Conservation (phyloP, 192 early-diverging fungal genomes). For the Backusella luteola region DNA sequence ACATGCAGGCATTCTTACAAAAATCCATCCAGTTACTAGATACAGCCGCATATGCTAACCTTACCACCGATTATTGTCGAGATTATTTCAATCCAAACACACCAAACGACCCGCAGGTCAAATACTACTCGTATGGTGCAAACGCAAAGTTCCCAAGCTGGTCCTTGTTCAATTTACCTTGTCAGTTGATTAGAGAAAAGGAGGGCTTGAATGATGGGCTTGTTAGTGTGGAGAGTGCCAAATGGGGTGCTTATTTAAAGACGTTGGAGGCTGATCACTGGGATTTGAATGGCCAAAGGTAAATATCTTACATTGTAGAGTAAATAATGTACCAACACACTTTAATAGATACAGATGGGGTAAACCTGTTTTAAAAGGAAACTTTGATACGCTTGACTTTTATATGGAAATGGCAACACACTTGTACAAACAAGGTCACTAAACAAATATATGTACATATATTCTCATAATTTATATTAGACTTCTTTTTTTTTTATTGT, state of each 20-base stretch:
- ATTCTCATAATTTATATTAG: background rate
- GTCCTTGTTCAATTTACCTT: slow-evolving; percentile 68
- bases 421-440: slow-evolving; percentile 32
- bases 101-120: slow-evolving; percentile 69
- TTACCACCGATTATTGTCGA: slow-evolving; percentile 85
- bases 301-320: background rate
- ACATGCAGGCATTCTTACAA: background rate
- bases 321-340: background rate
- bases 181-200: slow-evolving; percentile 69
- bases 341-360: slow-evolving; percentile 1
- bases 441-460: background rate
- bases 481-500: background rate
- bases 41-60: slow-evolving; percentile 87
- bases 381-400: slow-evolving; percentile 30
- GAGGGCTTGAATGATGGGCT: slow-evolving; percentile 95
- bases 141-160: slow-evolving; percentile 65
- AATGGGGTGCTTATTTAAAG: slow-evolving; percentile 86
- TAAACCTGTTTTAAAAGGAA: background rate
- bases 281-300: slow-evolving; percentile 63
- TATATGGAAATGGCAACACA: slow-evolving; percentile 32
- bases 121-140: slow-evolving; percentile 84
- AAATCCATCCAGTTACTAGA: slow-evolving; percentile 63
- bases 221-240: slow-evolving; percentile 77
- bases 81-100: slow-evolving; percentile 88
- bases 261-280: slow-evolving; percentile 86